phyloP scores from a whole-genome alignment of 306 rosid genomes.

The Acacia crassicarpa region DNA sequence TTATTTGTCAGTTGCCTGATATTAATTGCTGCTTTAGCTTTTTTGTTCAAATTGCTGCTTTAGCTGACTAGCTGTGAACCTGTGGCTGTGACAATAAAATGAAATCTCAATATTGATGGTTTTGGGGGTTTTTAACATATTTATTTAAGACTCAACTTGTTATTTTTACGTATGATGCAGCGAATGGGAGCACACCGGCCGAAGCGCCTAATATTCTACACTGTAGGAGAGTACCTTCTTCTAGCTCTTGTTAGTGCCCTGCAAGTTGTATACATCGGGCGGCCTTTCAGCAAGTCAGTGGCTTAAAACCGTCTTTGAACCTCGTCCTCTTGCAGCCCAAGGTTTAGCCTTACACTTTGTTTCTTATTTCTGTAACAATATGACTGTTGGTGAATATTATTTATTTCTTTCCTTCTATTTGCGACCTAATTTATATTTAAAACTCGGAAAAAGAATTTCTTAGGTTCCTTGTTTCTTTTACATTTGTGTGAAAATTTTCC shows the following conservation, averaged over 20 bases:
- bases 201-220: no score
- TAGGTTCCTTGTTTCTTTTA: not conserved
- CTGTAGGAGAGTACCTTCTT: slow-evolving; percentile 79
- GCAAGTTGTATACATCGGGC: slow-evolving; percentile 85
- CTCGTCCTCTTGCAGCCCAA: not conserved
- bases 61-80: no score
- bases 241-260: slow-evolving; percentile 70
- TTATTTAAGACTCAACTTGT: no score
- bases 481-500: no score
- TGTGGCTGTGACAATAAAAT: not conserved
- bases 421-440: slow-evolving; percentile 5
- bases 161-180: slow-evolving; percentile 56
- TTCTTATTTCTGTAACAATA: slow-evolving; percentile 34
- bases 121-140: no score
- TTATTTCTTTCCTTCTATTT: slow-evolving; percentile 23
- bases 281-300: slow-evolving; percentile 89
- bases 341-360: slow-evolving; percentile 21
- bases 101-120: not conserved
- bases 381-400: slow-evolving; percentile 12
- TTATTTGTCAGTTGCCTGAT: no score
- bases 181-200: slow-evolving; percentile 99
- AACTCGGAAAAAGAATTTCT: not conserved
- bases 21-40: no score
- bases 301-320: slow-evolving; percentile 88
- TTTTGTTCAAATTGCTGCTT: no score